phyloP scores from a whole-genome alignment of 2,329 filamentous ascomycete species.

The Beauveria bassiana region DNA sequence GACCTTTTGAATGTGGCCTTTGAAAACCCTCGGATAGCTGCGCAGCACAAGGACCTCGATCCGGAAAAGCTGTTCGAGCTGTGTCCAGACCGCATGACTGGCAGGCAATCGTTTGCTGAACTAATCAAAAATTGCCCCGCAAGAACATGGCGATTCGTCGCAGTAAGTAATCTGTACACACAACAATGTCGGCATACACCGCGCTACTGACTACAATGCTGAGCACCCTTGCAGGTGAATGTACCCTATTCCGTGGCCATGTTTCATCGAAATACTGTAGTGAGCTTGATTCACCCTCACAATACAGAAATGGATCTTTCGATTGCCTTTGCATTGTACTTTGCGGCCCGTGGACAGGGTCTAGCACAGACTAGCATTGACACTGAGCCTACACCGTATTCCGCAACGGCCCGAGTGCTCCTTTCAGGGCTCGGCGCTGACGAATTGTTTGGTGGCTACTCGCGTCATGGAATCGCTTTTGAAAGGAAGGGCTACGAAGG shows the following conservation, averaged over 20 bases:
- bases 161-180: constrained; percentile 35
- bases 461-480: constrained; percentile 73
- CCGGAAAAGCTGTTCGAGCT: constrained; percentile 56
- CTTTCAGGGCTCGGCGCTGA: constrained; percentile 92
- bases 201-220: constrained; percentile 9
- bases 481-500: constrained; percentile 59
- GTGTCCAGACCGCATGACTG: constrained; percentile 87
- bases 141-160: constrained; percentile 75
- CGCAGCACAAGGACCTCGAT: constrained; percentile 34
- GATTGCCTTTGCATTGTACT: constrained; percentile 89
- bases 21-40: constrained; percentile 75
- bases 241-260: constrained; percentile 71
- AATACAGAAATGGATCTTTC: constrained; percentile 99
- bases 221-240: constrained; percentile 48
- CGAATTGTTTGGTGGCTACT: constrained; percentile 92
- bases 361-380: constrained; percentile 27
- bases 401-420: constrained; percentile 70
- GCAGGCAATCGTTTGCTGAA: constrained; percentile 71
- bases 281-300: constrained; percentile 79
- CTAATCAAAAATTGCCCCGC: constrained; percentile 59
- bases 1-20: constrained; percentile 96
- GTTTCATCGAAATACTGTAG: constrained; percentile 59
- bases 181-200: too few species aligned
- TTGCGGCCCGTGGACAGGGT: constrained; percentile 72
- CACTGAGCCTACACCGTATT: constrained; percentile 38